phyloP scores from a whole-genome alignment of 1,139 yeast species.

The Williopsis jadinii region DNA sequence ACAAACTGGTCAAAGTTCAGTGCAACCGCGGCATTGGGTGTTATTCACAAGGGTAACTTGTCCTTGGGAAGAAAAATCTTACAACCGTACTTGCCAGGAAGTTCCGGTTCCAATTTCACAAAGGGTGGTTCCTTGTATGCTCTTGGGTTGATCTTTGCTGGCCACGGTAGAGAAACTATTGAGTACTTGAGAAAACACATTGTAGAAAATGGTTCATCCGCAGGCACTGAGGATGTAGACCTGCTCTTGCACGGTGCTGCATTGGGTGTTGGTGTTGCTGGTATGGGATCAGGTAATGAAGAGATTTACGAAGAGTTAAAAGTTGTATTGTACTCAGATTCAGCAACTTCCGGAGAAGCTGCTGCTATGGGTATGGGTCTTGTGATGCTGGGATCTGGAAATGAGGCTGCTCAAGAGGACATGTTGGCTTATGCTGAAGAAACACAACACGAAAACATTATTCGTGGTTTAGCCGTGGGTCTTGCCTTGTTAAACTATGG shows the following conservation, averaged over 20 bases:
- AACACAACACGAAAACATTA: constrained; percentile 92
- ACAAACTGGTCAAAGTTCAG: constrained; percentile 97
- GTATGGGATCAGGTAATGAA: constrained; percentile 82
- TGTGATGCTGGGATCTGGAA: constrained; percentile 91
- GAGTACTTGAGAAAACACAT: constrained; percentile 73
- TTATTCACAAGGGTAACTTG: constrained; percentile 90
- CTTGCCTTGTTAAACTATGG: constrained; percentile 84
- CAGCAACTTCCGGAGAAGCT: constrained; percentile 94
- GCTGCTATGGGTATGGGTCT: constrained; percentile 97
- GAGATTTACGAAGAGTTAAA: constrained; percentile 77
- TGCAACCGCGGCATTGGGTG: constrained; percentile 98
- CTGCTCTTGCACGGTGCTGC: constrained; percentile 94
- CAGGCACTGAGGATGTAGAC: constrained; percentile 72
- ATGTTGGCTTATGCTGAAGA: constrained; percentile 92
- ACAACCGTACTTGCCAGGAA: constrained; percentile 88
- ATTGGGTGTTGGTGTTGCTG: constrained; percentile 93
- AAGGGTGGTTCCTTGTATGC: constrained; percentile 96
- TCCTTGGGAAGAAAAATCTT: constrained; percentile 84
- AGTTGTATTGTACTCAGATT: constrained; percentile 80
- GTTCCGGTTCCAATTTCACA: constrained; percentile 71
- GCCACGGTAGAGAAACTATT: constrained; percentile 86
- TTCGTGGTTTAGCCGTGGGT: constrained; percentile 87
- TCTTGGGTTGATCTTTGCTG: constrained; percentile 90
- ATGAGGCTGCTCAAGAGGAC: constrained; percentile 63
- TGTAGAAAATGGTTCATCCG: constrained; percentile 58